A percentile compares a stretch with the other conserved stretches of the same genome.
phyloP scores from a whole-genome alignment of 345 rosid genomes.

The Brassica nigra region DNA sequence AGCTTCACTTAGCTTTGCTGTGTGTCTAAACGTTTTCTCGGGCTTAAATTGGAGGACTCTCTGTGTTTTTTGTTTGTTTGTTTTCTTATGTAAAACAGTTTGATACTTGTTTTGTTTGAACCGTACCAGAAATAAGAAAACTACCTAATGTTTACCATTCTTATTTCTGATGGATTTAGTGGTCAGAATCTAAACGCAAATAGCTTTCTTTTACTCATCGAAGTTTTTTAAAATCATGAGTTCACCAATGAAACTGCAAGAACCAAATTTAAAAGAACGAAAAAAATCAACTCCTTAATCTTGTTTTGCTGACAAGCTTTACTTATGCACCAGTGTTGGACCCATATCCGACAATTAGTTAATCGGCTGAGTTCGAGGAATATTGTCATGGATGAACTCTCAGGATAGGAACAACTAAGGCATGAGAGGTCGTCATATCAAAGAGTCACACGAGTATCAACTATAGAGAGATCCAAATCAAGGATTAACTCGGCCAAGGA shows the following conservation, averaged over 20 bases:
- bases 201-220: neutral
- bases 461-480: too few relatives aligned
- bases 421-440: too few relatives aligned
- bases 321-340: too few relatives aligned
- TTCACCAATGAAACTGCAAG: neutral
- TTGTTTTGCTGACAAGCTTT: neutral
- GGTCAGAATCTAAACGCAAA: neutral
- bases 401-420: too few relatives aligned
- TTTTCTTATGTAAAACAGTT: constrained; percentile 14
- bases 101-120: constrained; percentile 19
- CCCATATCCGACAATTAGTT: too few relatives aligned
- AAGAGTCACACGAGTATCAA: too few relatives aligned
- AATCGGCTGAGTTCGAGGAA: too few relatives aligned
- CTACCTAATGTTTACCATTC: neutral
- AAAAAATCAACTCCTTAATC: neutral
- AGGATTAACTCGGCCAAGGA: too few relatives aligned
- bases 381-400: too few relatives aligned
- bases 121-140: neutral
- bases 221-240: neutral
- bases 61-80: neutral
- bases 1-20: neutral
- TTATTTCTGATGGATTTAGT: neutral
- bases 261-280: neutral
- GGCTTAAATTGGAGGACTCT: neutral
- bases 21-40: constrained; percentile 14